A percentile compares a stretch with the other conserved stretches of the same genome.
These are phyloP conservation scores for Usnea hakonensis DNA, from an alignment of 495 filamentous ascomycete genomes.

Conservation along the genomic window DNA sequence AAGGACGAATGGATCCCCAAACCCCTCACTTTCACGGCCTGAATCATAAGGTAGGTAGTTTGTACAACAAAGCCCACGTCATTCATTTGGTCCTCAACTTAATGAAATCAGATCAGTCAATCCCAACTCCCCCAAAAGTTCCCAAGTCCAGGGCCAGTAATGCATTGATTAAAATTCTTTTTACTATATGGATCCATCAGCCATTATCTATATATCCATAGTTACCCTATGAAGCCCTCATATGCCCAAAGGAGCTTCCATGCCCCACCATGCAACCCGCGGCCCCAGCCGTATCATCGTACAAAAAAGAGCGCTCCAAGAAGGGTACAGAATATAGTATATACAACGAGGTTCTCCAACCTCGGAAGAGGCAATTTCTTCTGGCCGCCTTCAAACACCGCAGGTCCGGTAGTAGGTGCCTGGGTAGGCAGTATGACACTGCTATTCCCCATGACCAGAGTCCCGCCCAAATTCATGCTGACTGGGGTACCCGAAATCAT, in stretches of 20 bases:
- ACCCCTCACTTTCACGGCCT: no score
- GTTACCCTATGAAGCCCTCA: neutral
- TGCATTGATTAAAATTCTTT: no score
- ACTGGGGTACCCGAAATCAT: conserved; percentile 11
- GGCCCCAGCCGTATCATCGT: neutral
- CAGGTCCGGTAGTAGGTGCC: neutral
- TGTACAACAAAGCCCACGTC: no score
- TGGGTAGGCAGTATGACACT: neutral
- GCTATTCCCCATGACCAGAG: conserved; percentile 6
- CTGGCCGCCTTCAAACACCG: neutral
- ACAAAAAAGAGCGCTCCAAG: neutral
- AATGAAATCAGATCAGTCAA: no score
- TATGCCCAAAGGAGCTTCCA: neutral
- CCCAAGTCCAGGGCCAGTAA: no score
- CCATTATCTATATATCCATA: no score
- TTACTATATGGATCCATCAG: no score
- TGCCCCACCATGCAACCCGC: no score
- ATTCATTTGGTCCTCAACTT: no score
- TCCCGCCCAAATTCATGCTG: neutral
- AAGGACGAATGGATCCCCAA: no score
- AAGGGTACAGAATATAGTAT: neutral
- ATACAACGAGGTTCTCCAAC: neutral
- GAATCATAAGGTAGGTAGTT: no score
- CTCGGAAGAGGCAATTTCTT: neutral
- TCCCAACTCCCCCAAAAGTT: no score